Percentiles rank a stretch among this genome's conserved stretches.
These are phyloP conservation scores for Chaetoscypha palmicola DNA, from an alignment of 2,329 filamentous ascomycete genomes.

Conservation along the genomic window DNA sequence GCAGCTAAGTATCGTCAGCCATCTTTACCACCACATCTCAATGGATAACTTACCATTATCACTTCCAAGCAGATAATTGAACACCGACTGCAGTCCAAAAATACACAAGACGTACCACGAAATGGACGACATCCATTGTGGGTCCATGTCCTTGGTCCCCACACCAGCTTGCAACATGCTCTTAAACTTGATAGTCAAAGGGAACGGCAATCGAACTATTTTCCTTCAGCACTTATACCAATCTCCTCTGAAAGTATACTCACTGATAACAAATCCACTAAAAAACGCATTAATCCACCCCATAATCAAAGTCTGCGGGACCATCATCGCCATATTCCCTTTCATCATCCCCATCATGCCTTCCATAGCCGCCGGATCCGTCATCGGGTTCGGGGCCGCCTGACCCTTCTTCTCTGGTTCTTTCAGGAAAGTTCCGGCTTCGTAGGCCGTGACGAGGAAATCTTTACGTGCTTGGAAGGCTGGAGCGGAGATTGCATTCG, in stretches of 20 bases:
- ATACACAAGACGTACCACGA: conserved; percentile 99
- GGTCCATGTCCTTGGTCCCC: conserved; percentile 90
- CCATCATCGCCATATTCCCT: conserved; percentile 99
- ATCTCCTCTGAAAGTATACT: conserved; percentile 29
- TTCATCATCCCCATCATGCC: conserved; percentile 99
- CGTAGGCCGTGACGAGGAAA: conserved; percentile 73
- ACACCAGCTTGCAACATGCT: conserved; percentile 98
- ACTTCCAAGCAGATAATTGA: conserved; percentile 91
- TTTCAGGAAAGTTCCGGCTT: conserved; percentile 82
- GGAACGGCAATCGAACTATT: conserved; percentile 90
- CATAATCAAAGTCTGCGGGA: conserved; percentile 98
- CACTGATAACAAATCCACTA: conserved; percentile 94
- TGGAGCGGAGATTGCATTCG: conserved; percentile 67
- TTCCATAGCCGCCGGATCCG: conserved; percentile 93
- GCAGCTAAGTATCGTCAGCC: conserved; percentile 54
- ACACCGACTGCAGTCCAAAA: conserved; percentile 93
- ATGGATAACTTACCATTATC: conserved; percentile 68
- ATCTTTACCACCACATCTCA: not conserved
- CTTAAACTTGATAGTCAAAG: conserved; percentile 97
- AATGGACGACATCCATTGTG: conserved; percentile 96
- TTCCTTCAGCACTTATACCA: conserved; percentile 14
- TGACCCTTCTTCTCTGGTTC: conserved; percentile 81
- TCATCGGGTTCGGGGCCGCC: conserved; percentile 87
- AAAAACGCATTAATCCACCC: conserved; percentile 99
- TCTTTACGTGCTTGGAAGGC: conserved; percentile 78